These are phyloP conservation scores for Volvariella volvacea DNA, from an alignment of 1,284 basidiomycete genomes.

Conservation along the genomic window DNA sequence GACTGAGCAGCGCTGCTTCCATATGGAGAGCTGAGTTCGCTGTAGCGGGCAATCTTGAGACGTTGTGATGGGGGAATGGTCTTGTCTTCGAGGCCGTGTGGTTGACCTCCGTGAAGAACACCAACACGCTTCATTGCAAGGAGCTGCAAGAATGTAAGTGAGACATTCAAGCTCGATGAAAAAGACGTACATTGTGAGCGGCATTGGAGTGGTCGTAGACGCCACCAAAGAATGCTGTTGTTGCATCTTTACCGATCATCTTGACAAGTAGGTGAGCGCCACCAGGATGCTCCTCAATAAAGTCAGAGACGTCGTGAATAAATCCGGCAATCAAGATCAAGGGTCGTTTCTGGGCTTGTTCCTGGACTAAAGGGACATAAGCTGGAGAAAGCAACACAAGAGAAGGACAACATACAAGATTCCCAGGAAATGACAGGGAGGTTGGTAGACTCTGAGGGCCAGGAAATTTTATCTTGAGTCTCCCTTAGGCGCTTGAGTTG, in stretches of 20 bases:
- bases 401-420: slow-evolving; percentile 48
- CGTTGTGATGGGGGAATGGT: slow-evolving; percentile 61
- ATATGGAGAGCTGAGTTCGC: slow-evolving; percentile 50
- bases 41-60: slow-evolving; percentile 61
- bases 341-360: slow-evolving; percentile 70
- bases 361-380: slow-evolving; percentile 46
- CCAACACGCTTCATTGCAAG: slow-evolving; percentile 83
- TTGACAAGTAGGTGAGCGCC: slow-evolving; percentile 63
- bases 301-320: slow-evolving; percentile 85
- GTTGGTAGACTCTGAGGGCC: slow-evolving; percentile 75
- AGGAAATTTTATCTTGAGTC: slow-evolving; percentile 64
- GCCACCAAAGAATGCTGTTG: slow-evolving; percentile 91
- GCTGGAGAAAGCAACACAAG: slow-evolving; percentile 2
- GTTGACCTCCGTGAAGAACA: slow-evolving; percentile 74
- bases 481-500: slow-evolving; percentile 77
- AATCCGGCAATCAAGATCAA: slow-evolving; percentile 83
- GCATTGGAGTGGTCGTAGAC: slow-evolving; percentile 93
- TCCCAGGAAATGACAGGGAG: slow-evolving; percentile 85
- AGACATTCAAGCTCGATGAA: neutral
- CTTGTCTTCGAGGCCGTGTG: slow-evolving; percentile 45
- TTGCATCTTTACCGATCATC: slow-evolving; percentile 77
- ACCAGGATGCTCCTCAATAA: slow-evolving; percentile 86
- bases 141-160: slow-evolving; percentile 14
- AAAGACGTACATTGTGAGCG: slow-evolving; percentile 67
- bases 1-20: slow-evolving; percentile 34